These are phyloP conservation scores for Seiridium cupressi DNA, from an alignment of 2,329 filamentous ascomycete species.

Conservation along the genomic window DNA sequence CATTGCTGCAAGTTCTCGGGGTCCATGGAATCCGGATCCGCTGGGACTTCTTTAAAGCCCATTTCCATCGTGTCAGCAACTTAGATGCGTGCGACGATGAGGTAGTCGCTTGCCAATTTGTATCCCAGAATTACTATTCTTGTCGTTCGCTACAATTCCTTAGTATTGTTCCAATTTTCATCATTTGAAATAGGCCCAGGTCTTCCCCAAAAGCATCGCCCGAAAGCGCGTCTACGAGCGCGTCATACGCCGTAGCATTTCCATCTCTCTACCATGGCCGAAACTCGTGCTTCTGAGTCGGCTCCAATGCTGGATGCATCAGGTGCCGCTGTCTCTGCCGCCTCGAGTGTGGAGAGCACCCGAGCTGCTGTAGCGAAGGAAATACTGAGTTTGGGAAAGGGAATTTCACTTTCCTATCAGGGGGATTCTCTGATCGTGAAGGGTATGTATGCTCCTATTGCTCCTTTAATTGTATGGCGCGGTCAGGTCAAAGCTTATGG, in stretches of 20 bases:
- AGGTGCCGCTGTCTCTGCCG: background rate
- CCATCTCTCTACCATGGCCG: background rate
- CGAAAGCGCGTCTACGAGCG: too few relatives aligned
- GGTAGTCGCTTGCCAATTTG: too few relatives aligned
- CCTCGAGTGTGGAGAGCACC: background rate
- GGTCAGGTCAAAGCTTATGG: background rate
- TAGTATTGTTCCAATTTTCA: too few relatives aligned
- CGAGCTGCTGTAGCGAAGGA: background rate
- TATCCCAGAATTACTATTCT: background rate
- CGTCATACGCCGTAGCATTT: too few relatives aligned
- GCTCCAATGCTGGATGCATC: background rate
- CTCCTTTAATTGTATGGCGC: too few relatives aligned
- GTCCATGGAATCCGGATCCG: background rate
- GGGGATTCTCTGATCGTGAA: conserved; percentile 3
- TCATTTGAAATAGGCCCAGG: too few relatives aligned
- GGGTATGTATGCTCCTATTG: background rate
- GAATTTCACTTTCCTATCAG: background rate
- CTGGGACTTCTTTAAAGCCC: background rate
- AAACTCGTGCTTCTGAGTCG: background rate
- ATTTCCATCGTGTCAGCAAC: too few relatives aligned
- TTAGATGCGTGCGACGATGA: too few relatives aligned
- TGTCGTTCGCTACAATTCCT: background rate
- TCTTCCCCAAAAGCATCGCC: too few relatives aligned
- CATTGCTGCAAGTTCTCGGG: background rate
- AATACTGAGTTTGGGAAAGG: background rate